Conservation (phyloP, 2,329 filamentous ascomycete genomes). For the Onygenales sp. region DNA sequence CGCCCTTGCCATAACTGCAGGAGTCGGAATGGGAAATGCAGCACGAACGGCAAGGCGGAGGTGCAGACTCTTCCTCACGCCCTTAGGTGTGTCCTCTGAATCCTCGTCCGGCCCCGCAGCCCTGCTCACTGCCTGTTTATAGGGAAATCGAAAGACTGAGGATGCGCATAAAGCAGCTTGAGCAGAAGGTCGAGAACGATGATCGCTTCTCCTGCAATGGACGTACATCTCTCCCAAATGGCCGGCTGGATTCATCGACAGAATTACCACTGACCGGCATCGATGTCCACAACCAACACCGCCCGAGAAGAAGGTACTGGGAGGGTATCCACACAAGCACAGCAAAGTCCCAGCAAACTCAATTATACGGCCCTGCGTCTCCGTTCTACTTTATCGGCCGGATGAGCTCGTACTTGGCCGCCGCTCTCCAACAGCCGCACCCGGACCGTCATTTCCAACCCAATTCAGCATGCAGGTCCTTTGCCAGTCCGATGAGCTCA, state of each 20-base stretch:
- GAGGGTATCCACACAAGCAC: conserved; percentile 31
- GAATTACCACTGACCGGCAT: neutral
- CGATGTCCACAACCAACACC: conserved; percentile 3
- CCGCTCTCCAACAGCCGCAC: conserved; percentile 24
- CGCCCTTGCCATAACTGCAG: conserved; percentile 18
- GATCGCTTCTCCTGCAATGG: conserved; percentile 6
- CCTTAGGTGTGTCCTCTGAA: neutral
- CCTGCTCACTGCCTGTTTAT: neutral
- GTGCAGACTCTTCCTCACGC: conserved; percentile 3
- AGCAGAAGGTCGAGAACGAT: conserved; percentile 23
- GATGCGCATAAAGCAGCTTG: conserved; percentile 23
- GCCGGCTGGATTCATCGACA: neutral
- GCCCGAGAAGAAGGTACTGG: conserved; percentile 22
- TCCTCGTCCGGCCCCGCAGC: neutral
- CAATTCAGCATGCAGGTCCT: conserved; percentile 15
- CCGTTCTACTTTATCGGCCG: conserved; percentile 37
- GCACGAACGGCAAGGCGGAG: conserved; percentile 7
- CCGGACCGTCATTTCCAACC: conserved; percentile 22
- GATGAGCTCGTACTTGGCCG: conserved; percentile 29
- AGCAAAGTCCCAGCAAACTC: conserved; percentile 25
- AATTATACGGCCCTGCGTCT: conserved; percentile 39
- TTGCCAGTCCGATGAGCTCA: conserved; percentile 10
- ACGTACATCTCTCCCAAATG: neutral
- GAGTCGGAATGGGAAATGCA: conserved; percentile 14
- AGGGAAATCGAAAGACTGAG: conserved; percentile 22